phyloP scores from a whole-genome alignment of 2,329 filamentous ascomycete species.

The Simplicillium sp. region DNA sequence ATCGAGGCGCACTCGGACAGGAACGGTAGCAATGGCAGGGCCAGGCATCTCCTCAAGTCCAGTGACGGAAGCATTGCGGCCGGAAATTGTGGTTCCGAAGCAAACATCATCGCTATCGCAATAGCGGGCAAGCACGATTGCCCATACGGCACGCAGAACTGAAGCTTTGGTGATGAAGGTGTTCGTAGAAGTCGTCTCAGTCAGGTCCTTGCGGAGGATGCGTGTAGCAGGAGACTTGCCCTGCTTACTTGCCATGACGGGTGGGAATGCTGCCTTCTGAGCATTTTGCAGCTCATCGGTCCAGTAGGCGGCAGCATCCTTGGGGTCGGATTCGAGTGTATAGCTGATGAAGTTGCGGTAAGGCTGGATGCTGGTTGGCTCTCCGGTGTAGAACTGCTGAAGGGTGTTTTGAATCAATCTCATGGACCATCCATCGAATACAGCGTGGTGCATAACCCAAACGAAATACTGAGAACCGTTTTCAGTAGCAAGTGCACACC shows the following conservation, averaged over 20 bases:
- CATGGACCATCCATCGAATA: slow-evolving; percentile 9
- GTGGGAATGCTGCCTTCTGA: slow-evolving; percentile 26
- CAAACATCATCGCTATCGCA: slow-evolving; percentile 36
- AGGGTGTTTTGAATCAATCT: slow-evolving; percentile 5
- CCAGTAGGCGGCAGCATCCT: slow-evolving; percentile 22
- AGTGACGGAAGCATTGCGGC: slow-evolving; percentile 31
- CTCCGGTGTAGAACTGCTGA: slow-evolving; percentile 5
- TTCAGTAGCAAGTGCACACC: slow-evolving; percentile 20
- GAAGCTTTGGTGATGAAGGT: slow-evolving; percentile 36
- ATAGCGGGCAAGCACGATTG: slow-evolving; percentile 36
- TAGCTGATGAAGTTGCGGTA: slow-evolving; percentile 29
- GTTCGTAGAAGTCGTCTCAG: slow-evolving; percentile 11
- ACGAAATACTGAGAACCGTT: slow-evolving; percentile 11
- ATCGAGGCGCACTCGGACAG: slow-evolving; percentile 33
- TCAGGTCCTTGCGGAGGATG: slow-evolving; percentile 2
- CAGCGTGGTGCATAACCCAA: slow-evolving; percentile 7
- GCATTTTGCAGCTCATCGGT: slow-evolving; percentile 26
- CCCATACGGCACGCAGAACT: slow-evolving; percentile 43
- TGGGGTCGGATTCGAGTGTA: slow-evolving; percentile 3
- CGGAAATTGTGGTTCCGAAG: slow-evolving; percentile 46
- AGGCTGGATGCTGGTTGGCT: slow-evolving; percentile 23
- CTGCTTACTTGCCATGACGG: background rate
- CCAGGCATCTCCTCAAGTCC: slow-evolving; percentile 40
- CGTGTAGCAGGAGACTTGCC: background rate
- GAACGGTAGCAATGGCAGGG: slow-evolving; percentile 45